Evolutionary conservation across 306 rosid genomes (phyloP).

Genomic region (Medicago arabica): DNA sequence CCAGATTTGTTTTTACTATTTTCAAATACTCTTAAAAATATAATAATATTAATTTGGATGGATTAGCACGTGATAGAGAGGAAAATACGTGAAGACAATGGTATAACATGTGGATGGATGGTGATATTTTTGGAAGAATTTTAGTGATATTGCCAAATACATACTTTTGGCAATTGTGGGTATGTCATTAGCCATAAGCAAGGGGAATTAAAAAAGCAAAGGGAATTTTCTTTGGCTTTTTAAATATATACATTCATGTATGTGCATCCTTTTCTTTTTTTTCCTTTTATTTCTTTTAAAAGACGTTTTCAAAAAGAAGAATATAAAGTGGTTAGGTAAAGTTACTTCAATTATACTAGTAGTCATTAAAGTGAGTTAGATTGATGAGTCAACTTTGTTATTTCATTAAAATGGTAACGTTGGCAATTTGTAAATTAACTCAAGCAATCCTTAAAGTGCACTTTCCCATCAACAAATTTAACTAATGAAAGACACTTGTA

Average conservation of each 20-base stretch:
- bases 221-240: background rate
- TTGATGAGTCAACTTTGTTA: background rate
- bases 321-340: slow-evolving; percentile 19
- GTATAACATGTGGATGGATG: background rate
- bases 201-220: background rate
- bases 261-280: background rate
- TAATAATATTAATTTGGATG: background rate
- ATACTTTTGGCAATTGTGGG: slow-evolving; percentile 2
- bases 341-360: background rate
- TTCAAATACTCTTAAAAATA: background rate
- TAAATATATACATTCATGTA: background rate
- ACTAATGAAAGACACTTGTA: no score
- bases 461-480: background rate
- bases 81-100: background rate
- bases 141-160: slow-evolving; percentile 9
- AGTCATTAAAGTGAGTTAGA: background rate
- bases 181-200: background rate
- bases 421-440: background rate
- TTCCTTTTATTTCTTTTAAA: background rate
- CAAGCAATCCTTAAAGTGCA: background rate
- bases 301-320: background rate
- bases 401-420: background rate
- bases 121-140: background rate
- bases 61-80: slow-evolving; percentile 22
- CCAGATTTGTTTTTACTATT: background rate